These are phyloP conservation scores for Endocalyx cinctus DNA, from an alignment of 2,329 filamentous ascomycete genomes.

Conservation along the genomic window DNA sequence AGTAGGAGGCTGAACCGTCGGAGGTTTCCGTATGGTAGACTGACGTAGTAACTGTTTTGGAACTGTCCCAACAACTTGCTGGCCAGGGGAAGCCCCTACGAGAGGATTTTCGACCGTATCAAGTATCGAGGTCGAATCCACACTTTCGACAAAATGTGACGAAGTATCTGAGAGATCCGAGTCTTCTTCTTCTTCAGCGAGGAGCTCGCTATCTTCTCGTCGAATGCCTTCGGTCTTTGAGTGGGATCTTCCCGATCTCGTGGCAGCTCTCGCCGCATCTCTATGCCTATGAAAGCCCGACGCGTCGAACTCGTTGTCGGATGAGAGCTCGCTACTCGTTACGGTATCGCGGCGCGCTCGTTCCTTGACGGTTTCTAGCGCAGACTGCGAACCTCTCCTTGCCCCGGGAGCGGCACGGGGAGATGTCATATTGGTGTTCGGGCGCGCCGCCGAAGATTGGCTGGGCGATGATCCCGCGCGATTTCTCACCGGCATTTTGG, in stretches of 20 bases:
- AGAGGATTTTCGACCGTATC: slow-evolving; percentile 58
- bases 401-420: slow-evolving; percentile 40
- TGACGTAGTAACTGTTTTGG: slow-evolving; percentile 56
- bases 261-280: slow-evolving; percentile 55
- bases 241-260: slow-evolving; percentile 48
- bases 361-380: slow-evolving; percentile 65
- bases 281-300: slow-evolving; percentile 60
- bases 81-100: slow-evolving; percentile 48
- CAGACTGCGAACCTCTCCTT: slow-evolving; percentile 66
- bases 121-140: slow-evolving; percentile 68
- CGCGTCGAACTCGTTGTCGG: slow-evolving; percentile 72
- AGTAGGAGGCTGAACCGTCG: slow-evolving; percentile 51
- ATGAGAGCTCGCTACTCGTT: slow-evolving; percentile 78
- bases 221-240: slow-evolving; percentile 39
- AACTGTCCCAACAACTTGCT: slow-evolving; percentile 59
- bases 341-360: slow-evolving; percentile 69
- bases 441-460: slow-evolving; percentile 59
- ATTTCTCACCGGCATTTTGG: slow-evolving; percentile 86
- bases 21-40: slow-evolving; percentile 60
- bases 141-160: slow-evolving; percentile 61
- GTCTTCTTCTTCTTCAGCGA: slow-evolving; percentile 55
- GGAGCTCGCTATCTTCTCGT: slow-evolving; percentile 44
- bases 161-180: slow-evolving; percentile 60
- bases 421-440: slow-evolving; percentile 45
- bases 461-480: slow-evolving; percentile 86